Percentiles rank a stretch among this genome's conserved stretches.
Conservation (phyloP, 148 eudicot species). For the Amaranthus cruentus region DNA sequence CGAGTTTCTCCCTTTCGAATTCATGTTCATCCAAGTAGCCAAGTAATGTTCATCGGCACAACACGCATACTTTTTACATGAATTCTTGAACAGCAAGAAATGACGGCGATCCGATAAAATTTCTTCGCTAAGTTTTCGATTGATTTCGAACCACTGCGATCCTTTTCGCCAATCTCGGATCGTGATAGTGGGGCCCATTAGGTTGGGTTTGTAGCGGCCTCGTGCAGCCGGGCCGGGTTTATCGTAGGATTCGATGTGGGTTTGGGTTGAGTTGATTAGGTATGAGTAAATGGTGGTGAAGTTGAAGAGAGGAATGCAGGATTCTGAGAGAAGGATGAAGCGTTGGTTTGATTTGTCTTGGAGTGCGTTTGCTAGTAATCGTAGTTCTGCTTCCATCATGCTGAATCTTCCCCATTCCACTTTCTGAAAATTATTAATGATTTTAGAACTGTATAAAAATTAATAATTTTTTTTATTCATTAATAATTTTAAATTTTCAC, state of each 20-base stretch:
- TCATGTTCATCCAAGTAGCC: slow-evolving; percentile 57
- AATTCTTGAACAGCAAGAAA: slow-evolving; percentile 44
- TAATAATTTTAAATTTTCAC: no score
- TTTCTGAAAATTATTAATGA: slow-evolving; percentile 23
- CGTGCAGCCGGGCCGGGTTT: slow-evolving; percentile 47
- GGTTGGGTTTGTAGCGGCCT: slow-evolving; percentile 67
- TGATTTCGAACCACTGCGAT: slow-evolving; percentile 87
- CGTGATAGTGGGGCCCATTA: slow-evolving; percentile 46
- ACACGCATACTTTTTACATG: slow-evolving; percentile 47
- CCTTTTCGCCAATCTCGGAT: slow-evolving; percentile 82
- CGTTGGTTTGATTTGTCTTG: slow-evolving; percentile 71
- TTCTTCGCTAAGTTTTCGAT: slow-evolving; percentile 46
- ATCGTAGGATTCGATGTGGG: slow-evolving; percentile 55
- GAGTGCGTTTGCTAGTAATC: slow-evolving; percentile 75
- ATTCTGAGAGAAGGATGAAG: slow-evolving; percentile 73
- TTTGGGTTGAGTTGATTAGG: slow-evolving; percentile 56
- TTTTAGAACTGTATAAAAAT: no score
- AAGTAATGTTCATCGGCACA: slow-evolving; percentile 91
- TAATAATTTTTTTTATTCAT: no score
- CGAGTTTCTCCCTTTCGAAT: slow-evolving; percentile 19
- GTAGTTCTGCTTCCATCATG: slow-evolving; percentile 87
- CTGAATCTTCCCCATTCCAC: slow-evolving; percentile 72
- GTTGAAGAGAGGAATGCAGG: slow-evolving; percentile 86
- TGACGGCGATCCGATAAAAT: slow-evolving; percentile 50
- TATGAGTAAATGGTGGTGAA: slow-evolving; percentile 67